Conservation (phyloP, 2,329 filamentous ascomycete genomes). For the Paecilomyces variotii region DNA sequence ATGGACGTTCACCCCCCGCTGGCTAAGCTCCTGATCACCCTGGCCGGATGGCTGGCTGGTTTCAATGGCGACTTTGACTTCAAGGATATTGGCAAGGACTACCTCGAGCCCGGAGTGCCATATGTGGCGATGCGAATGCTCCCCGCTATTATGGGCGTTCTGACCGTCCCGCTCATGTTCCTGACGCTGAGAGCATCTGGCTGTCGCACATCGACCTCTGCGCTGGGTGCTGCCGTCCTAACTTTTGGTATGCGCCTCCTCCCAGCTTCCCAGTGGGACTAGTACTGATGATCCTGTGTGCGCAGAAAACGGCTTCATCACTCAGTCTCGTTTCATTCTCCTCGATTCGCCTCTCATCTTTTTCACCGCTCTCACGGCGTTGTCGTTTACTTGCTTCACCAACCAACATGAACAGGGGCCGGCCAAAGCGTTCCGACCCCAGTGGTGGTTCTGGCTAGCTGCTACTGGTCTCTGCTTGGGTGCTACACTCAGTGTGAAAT, state of each 20-base stretch:
- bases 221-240: constrained; percentile 74
- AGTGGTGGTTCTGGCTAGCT: constrained; percentile 97
- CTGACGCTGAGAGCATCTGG: constrained; percentile 85
- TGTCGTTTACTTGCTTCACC: constrained; percentile 86
- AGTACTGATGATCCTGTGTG: constrained; percentile 11
- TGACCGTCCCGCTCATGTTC: constrained; percentile 88
- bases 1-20: constrained; percentile 99
- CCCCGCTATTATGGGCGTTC: constrained; percentile 79
- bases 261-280: not conserved
- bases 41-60: constrained; percentile 88
- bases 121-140: constrained; percentile 97
- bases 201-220: constrained; percentile 77
- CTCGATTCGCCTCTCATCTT: constrained; percentile 92
- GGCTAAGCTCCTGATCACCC: constrained; percentile 91
- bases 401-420: constrained; percentile 96
- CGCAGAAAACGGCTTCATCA: constrained; percentile 86
- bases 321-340: constrained; percentile 89
- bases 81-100: constrained; percentile 99
- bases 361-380: constrained; percentile 82
- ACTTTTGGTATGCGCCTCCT: constrained; percentile 64
- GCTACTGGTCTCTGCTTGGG: constrained; percentile 82
- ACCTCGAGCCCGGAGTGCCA: constrained; percentile 85
- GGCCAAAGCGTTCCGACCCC: constrained; percentile 72
- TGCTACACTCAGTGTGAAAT: constrained; percentile 91
- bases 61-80: constrained; percentile 97